These are phyloP conservation scores for Talinum fruticosum DNA, from an alignment of 148 eudicot species.

Conservation along the genomic window DNA sequence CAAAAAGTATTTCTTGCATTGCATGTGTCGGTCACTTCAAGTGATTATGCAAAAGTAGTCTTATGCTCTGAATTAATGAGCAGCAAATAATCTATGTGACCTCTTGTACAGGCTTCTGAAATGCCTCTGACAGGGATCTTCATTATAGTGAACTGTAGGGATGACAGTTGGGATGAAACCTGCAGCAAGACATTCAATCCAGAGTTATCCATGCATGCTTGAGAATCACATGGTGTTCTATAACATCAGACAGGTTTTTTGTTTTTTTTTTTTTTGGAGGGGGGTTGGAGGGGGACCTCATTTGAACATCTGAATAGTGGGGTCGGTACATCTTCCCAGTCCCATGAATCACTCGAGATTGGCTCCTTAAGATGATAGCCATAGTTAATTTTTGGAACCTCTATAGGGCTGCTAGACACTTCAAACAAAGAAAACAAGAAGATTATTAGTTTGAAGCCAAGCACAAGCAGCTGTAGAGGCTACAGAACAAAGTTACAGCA, in stretches of 20 bases:
- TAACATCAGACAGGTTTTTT: not conserved
- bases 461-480: no score
- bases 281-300: slow-evolving; percentile 33
- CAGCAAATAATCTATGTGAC: slow-evolving; percentile 25
- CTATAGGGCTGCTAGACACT: slow-evolving; percentile 62
- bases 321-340: slow-evolving; percentile 55
- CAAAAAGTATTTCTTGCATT: not conserved
- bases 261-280: not conserved
- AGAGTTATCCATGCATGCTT: slow-evolving; percentile 1
- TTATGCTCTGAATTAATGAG: not conserved
- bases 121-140: slow-evolving; percentile 55
- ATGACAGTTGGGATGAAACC: slow-evolving; percentile 49
- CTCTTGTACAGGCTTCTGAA: slow-evolving; percentile 44
- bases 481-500: not conserved
- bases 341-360: slow-evolving; percentile 37
- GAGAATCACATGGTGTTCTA: not conserved
- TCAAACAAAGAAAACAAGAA: slow-evolving; percentile 1
- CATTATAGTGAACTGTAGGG: slow-evolving; percentile 48
- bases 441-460: not conserved
- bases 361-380: slow-evolving; percentile 37
- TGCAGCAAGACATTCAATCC: slow-evolving; percentile 12
- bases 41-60: not conserved
- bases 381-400: slow-evolving; percentile 59
- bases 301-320: slow-evolving; percentile 51
- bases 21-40: not conserved